A percentile compares a stretch with the other conserved stretches of the same genome.
Conservation (phyloP, 164 flowering plant species). For the Platanus orientalis region DNA sequence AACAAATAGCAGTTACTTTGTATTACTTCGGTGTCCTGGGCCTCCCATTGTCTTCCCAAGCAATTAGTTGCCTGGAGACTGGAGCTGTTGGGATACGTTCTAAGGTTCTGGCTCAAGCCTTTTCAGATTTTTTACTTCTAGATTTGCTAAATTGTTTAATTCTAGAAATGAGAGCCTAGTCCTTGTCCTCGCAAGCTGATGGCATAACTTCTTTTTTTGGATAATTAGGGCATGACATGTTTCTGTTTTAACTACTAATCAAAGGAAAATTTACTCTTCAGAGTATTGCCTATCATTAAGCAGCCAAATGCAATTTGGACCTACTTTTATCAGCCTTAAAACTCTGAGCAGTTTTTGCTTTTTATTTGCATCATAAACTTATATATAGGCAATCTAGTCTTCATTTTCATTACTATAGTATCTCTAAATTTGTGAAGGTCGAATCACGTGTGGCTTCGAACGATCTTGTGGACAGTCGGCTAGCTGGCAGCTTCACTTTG, state of each 20-base stretch:
- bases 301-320: constrained; percentile 1
- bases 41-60: neutral
- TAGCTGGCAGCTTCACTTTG: constrained; percentile 46
- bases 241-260: neutral
- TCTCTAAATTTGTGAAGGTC: constrained; percentile 40
- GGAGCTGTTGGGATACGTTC: neutral
- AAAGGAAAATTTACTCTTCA: too few relatives aligned
- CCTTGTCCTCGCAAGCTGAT: too few relatives aligned
- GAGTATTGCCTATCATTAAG: neutral
- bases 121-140: too few relatives aligned
- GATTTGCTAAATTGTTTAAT: too few relatives aligned
- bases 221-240: too few relatives aligned
- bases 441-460: constrained; percentile 31
- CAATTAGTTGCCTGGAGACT: neutral
- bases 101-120: neutral
- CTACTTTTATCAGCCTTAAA: neutral
- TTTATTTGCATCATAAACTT: neutral
- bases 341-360: too few relatives aligned
- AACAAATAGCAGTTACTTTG: neutral
- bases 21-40: neutral
- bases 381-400: neutral
- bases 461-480: constrained; percentile 43
- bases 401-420: neutral
- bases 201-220: too few relatives aligned
- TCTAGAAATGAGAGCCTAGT: too few relatives aligned